Base-by-base conservation (phyloP, 1,139 yeast species). In the Suhomyces chickasaworum region DNA sequence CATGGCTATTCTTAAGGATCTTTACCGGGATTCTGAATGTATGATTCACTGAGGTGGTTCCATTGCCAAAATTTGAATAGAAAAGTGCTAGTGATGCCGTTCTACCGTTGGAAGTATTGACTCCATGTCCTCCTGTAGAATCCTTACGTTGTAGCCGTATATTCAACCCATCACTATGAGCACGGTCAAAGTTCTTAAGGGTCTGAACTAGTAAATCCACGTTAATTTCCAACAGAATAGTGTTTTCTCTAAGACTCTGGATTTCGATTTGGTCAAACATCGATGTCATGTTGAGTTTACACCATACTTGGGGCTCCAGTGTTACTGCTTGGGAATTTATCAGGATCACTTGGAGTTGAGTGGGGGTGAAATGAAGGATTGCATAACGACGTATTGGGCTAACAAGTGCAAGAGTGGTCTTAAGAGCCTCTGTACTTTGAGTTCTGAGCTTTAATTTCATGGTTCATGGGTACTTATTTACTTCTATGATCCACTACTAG, bases 241-340 rank as follows among this genome's bases (percentile, higher is more conserved):
- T 68, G 55, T 74, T 65, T 20, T 79, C 79, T 16, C 81, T 64
- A 2, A 76, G 47, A 52, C 78, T 72, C 46, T 65, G 53, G 64
- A 80, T 54, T 65, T 81, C 68, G 55, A 80, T 56, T 63, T 77
- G 65, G 49, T 75, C 80, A 57, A 83, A 83, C 22, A 80, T 57
- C 21, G 69, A 60, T 2, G 56, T 43, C 60, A 68, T 71, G 17
- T 71, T 67, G 15, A 83, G 57, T 51, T 78, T 80, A 54, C 84
- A 78, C 85, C 86, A 82, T 2, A 80, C 77, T 51, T 80, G 85
- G 2, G 88, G 87, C 49, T 81, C 85, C 44, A 62, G 68, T 32
- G 69, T 66, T 23, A 73, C 52, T 3, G 79, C 69, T 3, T 60
- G 60, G 17, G 59, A 64, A 49, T 67, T 63, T n/a, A 65, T 70